Conservation (phyloP, 2,329 filamentous ascomycete species). For the Chrysoporthe austroafricana region DNA sequence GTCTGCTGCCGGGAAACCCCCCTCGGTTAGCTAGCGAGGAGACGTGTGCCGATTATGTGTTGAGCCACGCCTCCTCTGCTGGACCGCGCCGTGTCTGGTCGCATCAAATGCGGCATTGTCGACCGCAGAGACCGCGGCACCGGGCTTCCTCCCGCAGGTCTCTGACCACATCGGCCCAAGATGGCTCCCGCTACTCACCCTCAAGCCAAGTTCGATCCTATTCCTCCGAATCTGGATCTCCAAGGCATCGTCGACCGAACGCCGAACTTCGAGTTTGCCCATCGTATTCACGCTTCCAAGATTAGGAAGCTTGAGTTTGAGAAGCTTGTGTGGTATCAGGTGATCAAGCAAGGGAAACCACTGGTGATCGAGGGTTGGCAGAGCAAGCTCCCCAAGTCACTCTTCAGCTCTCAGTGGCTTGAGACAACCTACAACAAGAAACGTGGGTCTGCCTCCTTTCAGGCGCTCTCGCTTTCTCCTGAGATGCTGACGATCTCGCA, state of each 20-base stretch:
- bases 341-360: conserved; percentile 83
- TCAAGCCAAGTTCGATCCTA: conserved; percentile 88
- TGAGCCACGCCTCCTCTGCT: conserved; percentile 11
- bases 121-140: background rate
- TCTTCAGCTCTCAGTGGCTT: conserved; percentile 84
- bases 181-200: conserved; percentile 80
- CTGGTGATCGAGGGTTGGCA: conserved; percentile 92
- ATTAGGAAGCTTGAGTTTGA: conserved; percentile 83
- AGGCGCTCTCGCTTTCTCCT: background rate
- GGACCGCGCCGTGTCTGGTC: conserved; percentile 12
- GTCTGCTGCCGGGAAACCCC: background rate
- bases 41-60: conserved; percentile 13
- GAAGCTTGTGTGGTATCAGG: conserved; percentile 80
- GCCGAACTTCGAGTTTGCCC: conserved; percentile 85
- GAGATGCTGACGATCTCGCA: conserved; percentile 42
- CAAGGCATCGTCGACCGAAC: conserved; percentile 74
- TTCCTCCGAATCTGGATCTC: conserved; percentile 84
- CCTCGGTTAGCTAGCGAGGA: background rate
- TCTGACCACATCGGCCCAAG: conserved; percentile 34
- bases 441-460: conserved; percentile 52
- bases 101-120: conserved; percentile 7
- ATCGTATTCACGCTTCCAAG: conserved; percentile 76
- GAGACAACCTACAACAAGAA: conserved; percentile 78
- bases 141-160: background rate
- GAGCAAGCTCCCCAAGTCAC: conserved; percentile 69